Evolutionary conservation across 305 asterid genomes (phyloP).

Genomic region (Rubia balearica): DNA sequence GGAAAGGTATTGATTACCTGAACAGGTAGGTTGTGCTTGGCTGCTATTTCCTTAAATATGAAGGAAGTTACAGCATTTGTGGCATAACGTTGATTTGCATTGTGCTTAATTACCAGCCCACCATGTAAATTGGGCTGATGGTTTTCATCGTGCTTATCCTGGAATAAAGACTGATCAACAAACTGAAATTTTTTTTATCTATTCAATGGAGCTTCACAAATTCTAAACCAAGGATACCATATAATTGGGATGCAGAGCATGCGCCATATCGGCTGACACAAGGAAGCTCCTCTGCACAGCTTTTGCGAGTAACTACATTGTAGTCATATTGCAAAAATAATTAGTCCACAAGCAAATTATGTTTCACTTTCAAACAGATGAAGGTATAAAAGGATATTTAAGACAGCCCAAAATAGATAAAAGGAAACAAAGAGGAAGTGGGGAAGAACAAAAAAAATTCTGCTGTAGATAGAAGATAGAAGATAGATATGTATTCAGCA

Average conservation of each 20-base stretch:
- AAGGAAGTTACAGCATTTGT: slow-evolving; percentile 88
- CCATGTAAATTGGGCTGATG: slow-evolving; percentile 93
- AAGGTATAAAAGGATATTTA: background rate
- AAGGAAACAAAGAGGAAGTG: background rate
- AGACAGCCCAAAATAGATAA: background rate
- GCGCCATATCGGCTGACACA: slow-evolving; percentile 99
- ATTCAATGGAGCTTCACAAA: background rate
- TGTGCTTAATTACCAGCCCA: slow-evolving; percentile 86
- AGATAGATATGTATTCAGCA: background rate
- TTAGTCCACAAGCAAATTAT: slow-evolving; percentile 8
- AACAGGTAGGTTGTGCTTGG: slow-evolving; percentile 36
- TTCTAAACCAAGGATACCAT: slow-evolving; percentile 37
- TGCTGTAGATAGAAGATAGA: too few species aligned
- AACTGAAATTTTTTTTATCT: slow-evolving; percentile 2
- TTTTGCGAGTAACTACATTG: slow-evolving; percentile 48
- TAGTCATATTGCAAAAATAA: slow-evolving; percentile 8
- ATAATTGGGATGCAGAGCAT: slow-evolving; percentile 92
- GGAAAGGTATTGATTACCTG: slow-evolving; percentile 41
- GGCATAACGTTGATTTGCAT: slow-evolving; percentile 69
- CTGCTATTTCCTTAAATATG: slow-evolving; percentile 73
- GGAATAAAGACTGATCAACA: slow-evolving; percentile 22
- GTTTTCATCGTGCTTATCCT: slow-evolving; percentile 96
- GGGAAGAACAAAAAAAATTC: background rate
- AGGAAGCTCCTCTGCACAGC: slow-evolving; percentile 87
- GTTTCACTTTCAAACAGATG: background rate